phyloP scores from a whole-genome alignment of 2,329 filamentous ascomycete species.

The Penicillium sp. region DNA sequence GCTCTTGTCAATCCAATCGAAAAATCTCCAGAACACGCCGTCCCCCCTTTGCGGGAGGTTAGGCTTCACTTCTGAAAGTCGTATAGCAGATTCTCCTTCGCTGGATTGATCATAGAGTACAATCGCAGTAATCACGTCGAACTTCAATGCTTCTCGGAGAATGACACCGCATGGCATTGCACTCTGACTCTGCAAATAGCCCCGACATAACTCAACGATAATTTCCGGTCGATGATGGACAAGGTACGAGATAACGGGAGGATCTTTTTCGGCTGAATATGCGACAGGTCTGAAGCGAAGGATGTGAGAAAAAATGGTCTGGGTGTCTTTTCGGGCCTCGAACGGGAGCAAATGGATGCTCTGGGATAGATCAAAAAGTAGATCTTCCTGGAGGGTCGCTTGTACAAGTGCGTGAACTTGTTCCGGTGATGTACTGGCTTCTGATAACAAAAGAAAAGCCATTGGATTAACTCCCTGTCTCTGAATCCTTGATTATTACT shows the following conservation, averaged over 20 bases:
- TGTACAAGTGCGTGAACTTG: slow-evolving; percentile 84
- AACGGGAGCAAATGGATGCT: slow-evolving; percentile 86
- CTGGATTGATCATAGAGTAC: slow-evolving; percentile 89
- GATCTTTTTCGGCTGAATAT: slow-evolving; percentile 66
- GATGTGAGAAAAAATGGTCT: slow-evolving; percentile 92
- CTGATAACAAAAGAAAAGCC: slow-evolving; percentile 48
- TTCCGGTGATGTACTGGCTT: slow-evolving; percentile 81
- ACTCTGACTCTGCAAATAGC: slow-evolving; percentile 86
- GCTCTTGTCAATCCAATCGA: slow-evolving; percentile 94
- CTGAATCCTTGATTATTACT: neutral
- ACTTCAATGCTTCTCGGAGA: slow-evolving; percentile 83
- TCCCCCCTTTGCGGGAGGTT: slow-evolving; percentile 72
- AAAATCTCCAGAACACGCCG: slow-evolving; percentile 95
- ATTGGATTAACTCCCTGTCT: neutral
- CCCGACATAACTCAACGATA: slow-evolving; percentile 80
- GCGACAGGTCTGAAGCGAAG: slow-evolving; percentile 77
- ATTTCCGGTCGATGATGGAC: slow-evolving; percentile 83
- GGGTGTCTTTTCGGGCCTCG: slow-evolving; percentile 92
- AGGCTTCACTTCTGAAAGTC: slow-evolving; percentile 73
- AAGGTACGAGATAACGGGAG: slow-evolving; percentile 83
- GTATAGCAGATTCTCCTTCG: slow-evolving; percentile 70
- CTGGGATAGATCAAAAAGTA: slow-evolving; percentile 78
- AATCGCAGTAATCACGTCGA: slow-evolving; percentile 84
- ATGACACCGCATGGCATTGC: slow-evolving; percentile 89
- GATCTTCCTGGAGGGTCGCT: slow-evolving; percentile 81